Evolutionary conservation across 2,329 filamentous ascomycete genomes (phyloP), one percentile per base, ranked within the genome.

Genomic region (Colletotrichum siamense): DNA sequence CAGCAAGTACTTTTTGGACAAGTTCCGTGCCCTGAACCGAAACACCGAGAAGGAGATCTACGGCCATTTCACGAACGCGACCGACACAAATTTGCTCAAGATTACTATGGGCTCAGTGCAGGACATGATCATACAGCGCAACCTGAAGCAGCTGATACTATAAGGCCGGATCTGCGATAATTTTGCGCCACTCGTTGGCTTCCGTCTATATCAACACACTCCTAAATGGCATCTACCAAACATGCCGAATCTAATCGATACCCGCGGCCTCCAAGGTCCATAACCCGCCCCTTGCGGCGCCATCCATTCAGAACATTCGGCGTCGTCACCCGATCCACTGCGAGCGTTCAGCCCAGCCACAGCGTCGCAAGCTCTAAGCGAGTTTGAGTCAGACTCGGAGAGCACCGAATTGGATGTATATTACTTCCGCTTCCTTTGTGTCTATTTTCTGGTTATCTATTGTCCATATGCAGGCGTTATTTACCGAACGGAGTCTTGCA

Each of bases 31-130:
- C 26, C 89, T 96, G 77, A 96, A 96, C 84, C 90, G 94, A 75
- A 92, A 92, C 80, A 89, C 89, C 7, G 90, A 92, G 77, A 92
- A 92, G 84, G 90, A 92, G 80, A 92, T 92, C 12, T 92, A 92
- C 80, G 90, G 90, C 62, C 90, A 92, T 82, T 91, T 92, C 71
- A 92, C 91, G 63, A 92, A 92, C 78, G 91, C 91, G 10, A 92
- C 90, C 67, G 91, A 92, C 79, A 92, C 95, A 39, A 95, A 95
- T 82, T 86, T 96, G 78, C 89, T 96, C 79, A 96, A 96, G 87
- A 95, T 95, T 78, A 96, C 95, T 52, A 96, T 96, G 95, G 90
- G 91, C 78, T 95, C 94, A 13, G 95, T 96, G 71, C 94, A 96
- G 85, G 95, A 96, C 84, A 96, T 95, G 93, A 95, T 96, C 81